Conservation (phyloP, 345 rosid species). For the Acer negundo region DNA sequence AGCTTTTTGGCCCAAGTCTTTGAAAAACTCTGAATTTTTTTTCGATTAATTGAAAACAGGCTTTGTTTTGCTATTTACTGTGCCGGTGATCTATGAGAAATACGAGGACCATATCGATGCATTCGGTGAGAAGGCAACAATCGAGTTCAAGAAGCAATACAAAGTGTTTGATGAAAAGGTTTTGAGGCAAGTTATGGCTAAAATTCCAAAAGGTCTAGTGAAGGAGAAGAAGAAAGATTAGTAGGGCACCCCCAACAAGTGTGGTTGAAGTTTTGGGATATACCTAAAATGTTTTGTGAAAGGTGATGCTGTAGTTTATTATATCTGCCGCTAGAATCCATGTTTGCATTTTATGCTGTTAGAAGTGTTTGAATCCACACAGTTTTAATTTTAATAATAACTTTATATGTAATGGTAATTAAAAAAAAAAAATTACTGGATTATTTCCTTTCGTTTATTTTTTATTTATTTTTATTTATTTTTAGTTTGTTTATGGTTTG, state of each 20-base stretch:
- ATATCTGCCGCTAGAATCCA: background rate
- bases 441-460: no score
- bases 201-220: constrained; percentile 68
- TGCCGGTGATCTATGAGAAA: constrained; percentile 80
- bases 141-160: constrained; percentile 81
- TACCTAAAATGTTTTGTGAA: background rate
- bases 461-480: no score
- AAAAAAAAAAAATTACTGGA: background rate
- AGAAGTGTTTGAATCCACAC: background rate
- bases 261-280: background rate
- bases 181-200: constrained; percentile 68
- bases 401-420: background rate
- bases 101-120: constrained; percentile 84
- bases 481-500: no score
- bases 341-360: constrained; percentile 4
- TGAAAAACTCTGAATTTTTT: background rate
- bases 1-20: background rate
- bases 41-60: constrained; percentile 35
- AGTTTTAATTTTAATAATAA: background rate
- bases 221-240: constrained; percentile 76
- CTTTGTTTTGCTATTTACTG: constrained; percentile 61
- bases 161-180: constrained; percentile 74
- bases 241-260: constrained; percentile 28
- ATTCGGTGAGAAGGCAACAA: constrained; percentile 71
- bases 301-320: background rate